These are phyloP conservation scores for Barnettozyma hawaiiensis DNA, from an alignment of 1,139 yeast genomes.

Conservation along the genomic window DNA sequence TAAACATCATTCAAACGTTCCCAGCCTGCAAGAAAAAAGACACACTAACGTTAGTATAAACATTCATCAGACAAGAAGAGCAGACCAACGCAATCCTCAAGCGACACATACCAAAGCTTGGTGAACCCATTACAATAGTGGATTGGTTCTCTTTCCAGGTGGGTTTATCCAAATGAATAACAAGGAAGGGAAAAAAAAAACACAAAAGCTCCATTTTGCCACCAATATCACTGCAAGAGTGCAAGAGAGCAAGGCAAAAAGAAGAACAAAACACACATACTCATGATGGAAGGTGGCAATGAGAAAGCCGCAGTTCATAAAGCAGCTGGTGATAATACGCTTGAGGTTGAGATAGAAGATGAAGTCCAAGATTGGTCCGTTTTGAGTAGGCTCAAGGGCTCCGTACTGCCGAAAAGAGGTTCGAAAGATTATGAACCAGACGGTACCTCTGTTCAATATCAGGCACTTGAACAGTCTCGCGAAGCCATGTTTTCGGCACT, in stretches of 20 bases:
- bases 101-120: constrained; percentile 13
- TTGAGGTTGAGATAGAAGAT: constrained; percentile 37
- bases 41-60: constrained; percentile 4
- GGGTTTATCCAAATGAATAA: no score
- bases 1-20: constrained; percentile 40
- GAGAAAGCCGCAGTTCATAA: not conserved
- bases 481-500: constrained; percentile 72
- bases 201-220: not conserved
- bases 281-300: not conserved
- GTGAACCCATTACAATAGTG: constrained; percentile 8
- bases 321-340: not conserved
- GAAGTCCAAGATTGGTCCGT: constrained; percentile 67
- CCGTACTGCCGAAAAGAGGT: constrained; percentile 54
- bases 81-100: no score
- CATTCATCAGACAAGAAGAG: no score
- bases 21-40: constrained; percentile 16
- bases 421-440: constrained; percentile 87
- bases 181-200: not conserved
- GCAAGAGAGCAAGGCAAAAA: not conserved
- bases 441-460: constrained; percentile 57
- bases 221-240: no score
- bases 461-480: constrained; percentile 49
- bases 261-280: no score
- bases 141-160: not conserved
- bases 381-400: constrained; percentile 21